Evolutionary conservation across 345 rosid species (phyloP), one percentile per base, ranked within the genome.

Genomic region (Gossypium raimondii): DNA sequence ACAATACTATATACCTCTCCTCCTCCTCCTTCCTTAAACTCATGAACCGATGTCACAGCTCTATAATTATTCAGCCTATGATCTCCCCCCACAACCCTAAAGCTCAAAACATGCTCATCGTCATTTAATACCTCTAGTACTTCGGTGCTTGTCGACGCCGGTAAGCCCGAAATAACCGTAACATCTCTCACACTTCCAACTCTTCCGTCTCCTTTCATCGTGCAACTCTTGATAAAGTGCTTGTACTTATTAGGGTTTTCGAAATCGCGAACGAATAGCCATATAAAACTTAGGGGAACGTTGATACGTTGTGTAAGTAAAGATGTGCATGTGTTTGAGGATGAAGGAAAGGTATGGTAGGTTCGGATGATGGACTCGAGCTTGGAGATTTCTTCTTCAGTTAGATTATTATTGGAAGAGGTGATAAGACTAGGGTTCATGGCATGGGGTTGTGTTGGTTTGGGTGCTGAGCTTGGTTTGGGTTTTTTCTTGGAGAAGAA

Each of bases 111-210:
- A 29, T 87, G 97, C 38, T 82, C 78, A 20, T 89, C 84, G 0
- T 93, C 95, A 53, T 93, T 91, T 60, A 91, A 62, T n/a, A 91
- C 82, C 86, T 93, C 97, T 0, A 93, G 84, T 77, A 91, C 76
- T 82, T 93, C 98, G 22, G 93, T 93, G 86, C 98, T 91, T 0
- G 92, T 89, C 20, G 92, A 90, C 0, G 95, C 98, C 12, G 98
- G 97, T n/a, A 93, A 78, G 6, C 97, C 98, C 0, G 98, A 91
- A 41, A 93, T 89, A 0, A 91, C 89, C 0, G 87, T 82, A 9
- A 93, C 92, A 41, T 90, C 97, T 60, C 97, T 73, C 17, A 91
- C 72, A 78, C 91, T 89, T 10, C 98, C 95, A 0, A 88, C 84
- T 0, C 81, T 82, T 1, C 92, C 91, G 0, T 87, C 90, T 0